phyloP scores from a whole-genome alignment of 345 rosid species.

The Eucalyptus leucophloia region DNA sequence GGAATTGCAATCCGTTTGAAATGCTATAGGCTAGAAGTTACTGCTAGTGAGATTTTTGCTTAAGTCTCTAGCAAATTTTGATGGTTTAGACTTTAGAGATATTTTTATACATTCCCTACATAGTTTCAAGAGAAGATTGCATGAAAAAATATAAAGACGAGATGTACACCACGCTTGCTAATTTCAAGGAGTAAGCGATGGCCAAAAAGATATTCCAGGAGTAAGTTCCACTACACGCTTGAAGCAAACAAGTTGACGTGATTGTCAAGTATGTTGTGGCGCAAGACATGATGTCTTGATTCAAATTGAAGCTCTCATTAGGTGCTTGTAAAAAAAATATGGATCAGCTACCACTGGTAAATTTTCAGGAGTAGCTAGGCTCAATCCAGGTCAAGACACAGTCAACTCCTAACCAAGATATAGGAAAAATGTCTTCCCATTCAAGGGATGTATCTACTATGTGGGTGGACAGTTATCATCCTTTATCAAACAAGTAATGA shows the following conservation, averaged over 20 bases:
- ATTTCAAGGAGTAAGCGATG: not conserved
- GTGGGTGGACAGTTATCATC: not conserved
- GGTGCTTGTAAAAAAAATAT: not conserved
- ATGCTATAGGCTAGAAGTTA: not conserved
- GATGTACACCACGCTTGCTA: not conserved
- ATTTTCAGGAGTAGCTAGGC: not conserved
- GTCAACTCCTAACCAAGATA: not conserved
- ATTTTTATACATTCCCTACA: not conserved
- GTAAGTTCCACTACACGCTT: not conserved
- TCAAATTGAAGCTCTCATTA: not conserved
- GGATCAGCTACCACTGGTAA: not conserved
- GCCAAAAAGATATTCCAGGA: not conserved
- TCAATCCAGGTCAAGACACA: not conserved
- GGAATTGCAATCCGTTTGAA: not conserved
- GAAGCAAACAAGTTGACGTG: not conserved
- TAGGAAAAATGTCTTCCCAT: not conserved
- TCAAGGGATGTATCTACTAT: not conserved
- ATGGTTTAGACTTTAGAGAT: not conserved
- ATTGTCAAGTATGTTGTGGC: not conserved
- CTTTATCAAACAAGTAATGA: not conserved
- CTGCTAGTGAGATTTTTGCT: not conserved
- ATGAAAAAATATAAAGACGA: not conserved
- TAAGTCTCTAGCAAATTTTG: not conserved
- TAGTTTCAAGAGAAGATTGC: not conserved
- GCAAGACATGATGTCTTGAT: not conserved